Evolutionary conservation across 768 basidiomycete species (phyloP), one percentile per base, ranked within the genome.

Genomic region (Leccinum olivaceopallidum): DNA sequence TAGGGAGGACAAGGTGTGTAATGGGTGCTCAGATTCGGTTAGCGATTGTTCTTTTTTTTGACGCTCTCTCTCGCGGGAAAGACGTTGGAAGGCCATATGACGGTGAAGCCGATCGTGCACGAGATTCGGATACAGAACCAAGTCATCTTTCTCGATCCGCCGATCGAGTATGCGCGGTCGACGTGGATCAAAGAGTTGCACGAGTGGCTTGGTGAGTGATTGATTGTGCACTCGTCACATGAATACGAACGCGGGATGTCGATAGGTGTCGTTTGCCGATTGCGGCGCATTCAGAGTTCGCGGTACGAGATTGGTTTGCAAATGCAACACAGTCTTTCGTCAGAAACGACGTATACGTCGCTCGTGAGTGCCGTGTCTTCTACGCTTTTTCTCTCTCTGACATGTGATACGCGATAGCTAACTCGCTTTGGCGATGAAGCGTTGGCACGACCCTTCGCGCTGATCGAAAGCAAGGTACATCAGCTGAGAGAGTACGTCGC

Each of bases 101-200:
- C 82, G 2, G 73, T 98, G 64, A 88, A 91, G 66, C 92, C 94
- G 0, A 89, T 97, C 59, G 82, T 96, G 7, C 95, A 98, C 73
- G 96, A 98, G 73, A 92, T 98, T 63, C 85, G 95, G 76, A 98
- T 98, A 83, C 92, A 95, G 71, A 97, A 99, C 71, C 97, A 99
- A 72, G 94, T 98, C 64, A 98, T 99, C 74, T 98, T 97, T 79
- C 81, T 98, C 55, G 96, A 98, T 72, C 97, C 97, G 28, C 97
- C 97, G 60, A 93, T 98, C 78, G 96, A 98, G 73, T 85, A 92
- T 67, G 94, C 96, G 0, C 86, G 95, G 47, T 85, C 90, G 54
- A 89, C 84, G 9, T 98, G 95, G 95, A 83, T 95, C 61, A 83
- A 82, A 50, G 91, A 95, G 71, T 76, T 97, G 62, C 95, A 98